Conservation (phyloP, 805 yeast genomes). For the Pichia ethanolica region DNA sequence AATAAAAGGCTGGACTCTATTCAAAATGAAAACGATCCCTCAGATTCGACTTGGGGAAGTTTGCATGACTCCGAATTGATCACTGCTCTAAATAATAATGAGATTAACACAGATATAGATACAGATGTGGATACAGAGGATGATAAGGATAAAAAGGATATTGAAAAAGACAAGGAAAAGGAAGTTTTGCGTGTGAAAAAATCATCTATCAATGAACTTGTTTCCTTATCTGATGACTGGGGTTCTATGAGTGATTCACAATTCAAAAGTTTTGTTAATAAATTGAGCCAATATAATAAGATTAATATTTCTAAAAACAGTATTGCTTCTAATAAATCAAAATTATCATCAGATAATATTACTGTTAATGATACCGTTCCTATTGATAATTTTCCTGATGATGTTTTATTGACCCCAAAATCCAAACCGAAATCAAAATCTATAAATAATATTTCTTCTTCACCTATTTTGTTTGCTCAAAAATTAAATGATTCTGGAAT, state of each 20-base stretch:
- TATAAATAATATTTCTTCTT: neutral
- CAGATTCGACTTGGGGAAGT: slow-evolving; percentile 5
- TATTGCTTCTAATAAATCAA: neutral
- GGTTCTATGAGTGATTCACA: slow-evolving; percentile 34
- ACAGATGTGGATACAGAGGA: neutral
- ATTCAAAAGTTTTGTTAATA: slow-evolving; percentile 30
- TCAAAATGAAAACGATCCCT: neutral
- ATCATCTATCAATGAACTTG: neutral
- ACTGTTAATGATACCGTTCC: neutral
- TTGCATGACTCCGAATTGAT: slow-evolving; percentile 1
- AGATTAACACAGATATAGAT: slow-evolving; percentile 2
- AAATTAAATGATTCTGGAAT: neutral
- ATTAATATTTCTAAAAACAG: neutral
- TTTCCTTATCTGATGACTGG: slow-evolving; percentile 18
- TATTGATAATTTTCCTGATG: neutral
- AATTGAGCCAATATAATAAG: slow-evolving; percentile 3
- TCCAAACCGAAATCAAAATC: neutral
- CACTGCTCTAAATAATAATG: neutral
- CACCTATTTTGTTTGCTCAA: slow-evolving; percentile 7
- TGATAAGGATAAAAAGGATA: neutral
- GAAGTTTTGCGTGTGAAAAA: neutral
- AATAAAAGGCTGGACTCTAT: neutral
- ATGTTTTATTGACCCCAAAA: neutral
- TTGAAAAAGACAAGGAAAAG: neutral
- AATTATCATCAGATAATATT: neutral